These are phyloP conservation scores for Pseudogymnoascus sp. DNA, from an alignment of 2,329 filamentous ascomycete species.

Conservation along the genomic window DNA sequence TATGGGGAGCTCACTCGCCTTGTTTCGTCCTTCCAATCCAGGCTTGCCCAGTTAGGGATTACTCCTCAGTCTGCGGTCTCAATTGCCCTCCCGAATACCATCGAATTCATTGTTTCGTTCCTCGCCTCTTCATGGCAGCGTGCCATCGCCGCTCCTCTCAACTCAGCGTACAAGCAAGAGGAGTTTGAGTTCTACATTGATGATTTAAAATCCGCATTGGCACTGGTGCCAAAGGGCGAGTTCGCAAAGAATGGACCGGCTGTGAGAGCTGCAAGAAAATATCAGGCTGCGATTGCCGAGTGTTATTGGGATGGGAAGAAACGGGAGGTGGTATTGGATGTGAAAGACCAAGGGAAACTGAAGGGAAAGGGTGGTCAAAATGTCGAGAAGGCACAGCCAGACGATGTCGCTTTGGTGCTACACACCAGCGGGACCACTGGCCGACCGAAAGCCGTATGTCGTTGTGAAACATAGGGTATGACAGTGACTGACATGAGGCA, in stretches of 20 bases:
- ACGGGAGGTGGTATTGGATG: conserved; percentile 63
- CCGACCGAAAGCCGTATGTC: conserved; percentile 67
- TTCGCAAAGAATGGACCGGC: conserved; percentile 60
- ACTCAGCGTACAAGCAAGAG: conserved; percentile 79
- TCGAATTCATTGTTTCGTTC: conserved; percentile 83
- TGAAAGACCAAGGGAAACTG: conserved; percentile 69
- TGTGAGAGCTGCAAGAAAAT: conserved; percentile 69
- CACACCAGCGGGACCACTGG: conserved; percentile 84
- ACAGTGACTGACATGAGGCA: conserved; percentile 25
- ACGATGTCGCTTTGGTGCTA: conserved; percentile 73
- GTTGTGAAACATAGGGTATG: neutral
- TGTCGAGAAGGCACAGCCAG: conserved; percentile 53
- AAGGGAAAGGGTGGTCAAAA: conserved; percentile 39
- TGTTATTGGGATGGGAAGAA: conserved; percentile 66
- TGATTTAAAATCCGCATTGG: conserved; percentile 71
- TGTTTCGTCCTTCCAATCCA: conserved; percentile 63
- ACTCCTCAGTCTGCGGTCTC: conserved; percentile 64
- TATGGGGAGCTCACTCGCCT: conserved; percentile 61
- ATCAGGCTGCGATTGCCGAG: conserved; percentile 77
- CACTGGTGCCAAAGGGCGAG: conserved; percentile 66
- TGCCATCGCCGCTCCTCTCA: conserved; percentile 76
- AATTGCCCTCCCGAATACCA: conserved; percentile 76
- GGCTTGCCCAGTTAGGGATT: conserved; percentile 69
- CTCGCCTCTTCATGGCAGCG: conserved; percentile 80
- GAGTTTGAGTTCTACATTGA: conserved; percentile 92